Base-by-base conservation (phyloP, 2,329 filamentous ascomycete genomes). In the Penicillium hesseltinei region DNA sequence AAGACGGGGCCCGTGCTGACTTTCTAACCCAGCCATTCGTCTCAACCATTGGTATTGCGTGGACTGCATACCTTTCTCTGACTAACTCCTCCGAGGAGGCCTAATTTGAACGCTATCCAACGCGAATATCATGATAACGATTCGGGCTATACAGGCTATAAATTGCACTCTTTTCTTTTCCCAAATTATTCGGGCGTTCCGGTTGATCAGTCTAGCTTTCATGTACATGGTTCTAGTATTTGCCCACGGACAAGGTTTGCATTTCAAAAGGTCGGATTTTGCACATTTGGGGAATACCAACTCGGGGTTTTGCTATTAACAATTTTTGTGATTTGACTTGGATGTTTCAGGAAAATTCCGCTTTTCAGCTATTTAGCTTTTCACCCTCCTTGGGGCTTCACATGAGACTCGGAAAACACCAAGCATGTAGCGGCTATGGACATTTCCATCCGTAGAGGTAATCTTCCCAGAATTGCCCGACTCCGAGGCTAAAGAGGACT, bases 61-160 rank as follows among this genome's bases (percentile, higher is more conserved):
- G 93, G 94, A 97, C 94, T 11, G 93, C 92, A 21, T 99, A 97
- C 75, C 85, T 99, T 11, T 97, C 92, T 3, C 83, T 99, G 51
- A 90, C 89, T 60, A 97, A 97, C 77, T 88, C 92, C 5, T 82
- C 91, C 3, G 91, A 95, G 58, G 89, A 93, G 52, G 81, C 80
- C 15, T 76, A 75, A 68, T 56, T 56, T 44, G 21, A 51, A 39
- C 50, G 35, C 49, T 35, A 35, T 49, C 15, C 21, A 38, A 29
- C 47, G 58, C 56, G 53, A 52, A 47, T 46, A 39, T 61, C 33
- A 61, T 62, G 60, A 61, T 61, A 57, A 62, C 49, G 62, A 65
- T 50, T 42, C 31, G 38, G 38, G 42, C 29, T 39, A 54, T 56
- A 59, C 48, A 58, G 29, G 38, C 33, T 36, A 54, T 58, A 59